These are phyloP conservation scores for Obelidium mucronatum DNA, from an alignment of 192 early-diverging fungal species.

Conservation along the genomic window DNA sequence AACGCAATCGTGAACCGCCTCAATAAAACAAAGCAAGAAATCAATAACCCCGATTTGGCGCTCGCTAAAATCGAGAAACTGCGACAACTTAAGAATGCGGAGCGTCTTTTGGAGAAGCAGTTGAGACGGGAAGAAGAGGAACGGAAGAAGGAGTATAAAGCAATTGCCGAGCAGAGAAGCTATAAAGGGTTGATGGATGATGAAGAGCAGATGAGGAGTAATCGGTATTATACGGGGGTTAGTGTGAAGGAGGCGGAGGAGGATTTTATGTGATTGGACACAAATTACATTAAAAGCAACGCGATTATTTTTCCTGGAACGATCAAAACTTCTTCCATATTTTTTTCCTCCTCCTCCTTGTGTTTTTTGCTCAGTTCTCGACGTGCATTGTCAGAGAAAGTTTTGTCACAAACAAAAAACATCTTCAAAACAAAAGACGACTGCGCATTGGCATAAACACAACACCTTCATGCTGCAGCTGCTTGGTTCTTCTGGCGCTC, in stretches of 20 bases:
- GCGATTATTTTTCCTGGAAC: no score
- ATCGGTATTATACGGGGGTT: constrained; percentile 27
- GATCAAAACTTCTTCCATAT: no score
- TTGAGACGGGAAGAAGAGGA: constrained; percentile 53
- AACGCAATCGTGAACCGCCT: constrained; percentile 92
- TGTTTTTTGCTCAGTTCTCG: no score
- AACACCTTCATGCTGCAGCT: no score
- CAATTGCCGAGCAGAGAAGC: constrained; percentile 46
- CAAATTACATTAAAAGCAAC: no score
- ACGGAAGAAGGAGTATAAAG: constrained; percentile 43
- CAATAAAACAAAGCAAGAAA: constrained; percentile 89
- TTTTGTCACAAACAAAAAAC: no score
- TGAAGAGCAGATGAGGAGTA: constrained; percentile 41
- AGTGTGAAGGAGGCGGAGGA: constrained; percentile 43
- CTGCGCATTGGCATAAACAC: no score
- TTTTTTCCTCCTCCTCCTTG: no score
- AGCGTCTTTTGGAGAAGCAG: constrained; percentile 48
- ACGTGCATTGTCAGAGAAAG: no score
- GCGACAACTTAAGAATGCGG: constrained; percentile 41
- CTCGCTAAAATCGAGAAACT: constrained; percentile 71
- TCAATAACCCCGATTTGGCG: constrained; percentile 80
- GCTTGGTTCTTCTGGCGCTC: no score
- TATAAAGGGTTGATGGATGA: constrained; percentile 55
- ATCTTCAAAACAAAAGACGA: no score
- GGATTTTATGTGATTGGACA: constrained; percentile 60